phyloP scores from a whole-genome alignment of 2,329 filamentous ascomycete genomes.

The Fusarium annulatum region DNA sequence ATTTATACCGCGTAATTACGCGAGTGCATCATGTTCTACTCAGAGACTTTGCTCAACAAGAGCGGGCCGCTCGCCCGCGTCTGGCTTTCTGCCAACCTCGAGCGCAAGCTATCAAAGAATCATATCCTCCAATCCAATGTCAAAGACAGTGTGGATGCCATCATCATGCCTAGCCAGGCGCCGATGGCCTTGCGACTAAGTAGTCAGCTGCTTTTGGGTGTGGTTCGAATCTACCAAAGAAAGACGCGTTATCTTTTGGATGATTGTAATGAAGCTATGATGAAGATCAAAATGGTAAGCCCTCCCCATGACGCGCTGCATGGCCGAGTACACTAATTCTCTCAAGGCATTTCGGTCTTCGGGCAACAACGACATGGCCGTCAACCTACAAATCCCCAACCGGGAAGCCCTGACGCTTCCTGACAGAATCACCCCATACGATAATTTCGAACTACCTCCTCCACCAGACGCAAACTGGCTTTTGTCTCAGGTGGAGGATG shows the following conservation, averaged over 20 bases:
- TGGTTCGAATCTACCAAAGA: constrained; percentile 96
- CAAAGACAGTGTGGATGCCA: constrained; percentile 92
- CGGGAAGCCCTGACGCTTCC: constrained; percentile 89
- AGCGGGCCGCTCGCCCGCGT: constrained; percentile 96
- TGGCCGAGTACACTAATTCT: constrained; percentile 47
- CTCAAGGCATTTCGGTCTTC: constrained; percentile 92
- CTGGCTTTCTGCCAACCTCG: constrained; percentile 97
- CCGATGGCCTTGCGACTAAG: constrained; percentile 95
- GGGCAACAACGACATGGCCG: constrained; percentile 95
- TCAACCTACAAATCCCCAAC: constrained; percentile 81
- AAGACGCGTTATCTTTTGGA: constrained; percentile 97
- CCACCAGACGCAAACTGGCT: constrained; percentile 90
- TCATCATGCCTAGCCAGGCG: constrained; percentile 91
- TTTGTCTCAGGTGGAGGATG: constrained; percentile 77
- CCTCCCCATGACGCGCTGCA: background rate
- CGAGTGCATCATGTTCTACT: constrained; percentile 86
- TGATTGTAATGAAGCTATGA: constrained; percentile 95
- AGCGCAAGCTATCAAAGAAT: constrained; percentile 97
- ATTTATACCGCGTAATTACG: constrained; percentile 47
- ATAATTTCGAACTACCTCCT: constrained; percentile 80
- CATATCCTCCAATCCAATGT: constrained; percentile 96
- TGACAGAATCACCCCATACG: constrained; percentile 92
- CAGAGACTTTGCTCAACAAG: constrained; percentile 94
- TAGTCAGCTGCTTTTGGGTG: constrained; percentile 92
- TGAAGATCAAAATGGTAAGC: constrained; percentile 97